Conservation (phyloP, 2,329 filamentous ascomycete genomes). For the Colletotrichum lentis region DNA sequence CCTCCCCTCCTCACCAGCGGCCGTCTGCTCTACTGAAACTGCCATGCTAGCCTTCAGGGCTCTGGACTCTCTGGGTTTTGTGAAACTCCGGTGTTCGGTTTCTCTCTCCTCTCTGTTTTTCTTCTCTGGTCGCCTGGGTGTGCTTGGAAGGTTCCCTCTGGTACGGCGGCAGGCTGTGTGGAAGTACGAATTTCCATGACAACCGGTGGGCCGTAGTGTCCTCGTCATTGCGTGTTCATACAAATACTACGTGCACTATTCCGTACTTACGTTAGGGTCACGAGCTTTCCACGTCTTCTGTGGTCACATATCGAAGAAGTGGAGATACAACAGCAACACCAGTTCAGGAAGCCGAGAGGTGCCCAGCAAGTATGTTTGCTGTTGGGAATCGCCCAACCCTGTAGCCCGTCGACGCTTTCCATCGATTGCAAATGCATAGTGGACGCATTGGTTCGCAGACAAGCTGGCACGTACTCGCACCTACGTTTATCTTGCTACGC, state of each 20-base stretch:
- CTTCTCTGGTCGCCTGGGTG: not conserved
- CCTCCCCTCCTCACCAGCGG: not conserved
- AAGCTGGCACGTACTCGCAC: too few relatives aligned
- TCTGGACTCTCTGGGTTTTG: not conserved
- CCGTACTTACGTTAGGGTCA: not conserved
- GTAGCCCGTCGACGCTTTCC: not conserved
- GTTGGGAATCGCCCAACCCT: not conserved
- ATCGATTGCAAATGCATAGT: not conserved
- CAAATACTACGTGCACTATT: not conserved
- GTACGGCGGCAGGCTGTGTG: constrained; percentile 10
- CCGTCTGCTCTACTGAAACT: not conserved
- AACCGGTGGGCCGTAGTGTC: constrained; percentile 4
- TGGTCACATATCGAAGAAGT: not conserved
- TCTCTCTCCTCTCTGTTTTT: not conserved
- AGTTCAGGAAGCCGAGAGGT: constrained; percentile 7
- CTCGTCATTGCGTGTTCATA: too few relatives aligned
- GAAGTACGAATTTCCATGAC: not conserved
- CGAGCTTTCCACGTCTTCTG: constrained; percentile 5
- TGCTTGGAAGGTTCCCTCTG: not conserved
- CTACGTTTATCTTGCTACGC: not conserved
- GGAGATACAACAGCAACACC: not conserved
- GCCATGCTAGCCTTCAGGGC: not conserved
- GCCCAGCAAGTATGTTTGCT: constrained; percentile 1
- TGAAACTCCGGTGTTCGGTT: not conserved
- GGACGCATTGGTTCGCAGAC: not conserved